Evolutionary conservation across 2,329 filamentous ascomycete genomes (phyloP).

Genomic region (Talaromyces islandicus): DNA sequence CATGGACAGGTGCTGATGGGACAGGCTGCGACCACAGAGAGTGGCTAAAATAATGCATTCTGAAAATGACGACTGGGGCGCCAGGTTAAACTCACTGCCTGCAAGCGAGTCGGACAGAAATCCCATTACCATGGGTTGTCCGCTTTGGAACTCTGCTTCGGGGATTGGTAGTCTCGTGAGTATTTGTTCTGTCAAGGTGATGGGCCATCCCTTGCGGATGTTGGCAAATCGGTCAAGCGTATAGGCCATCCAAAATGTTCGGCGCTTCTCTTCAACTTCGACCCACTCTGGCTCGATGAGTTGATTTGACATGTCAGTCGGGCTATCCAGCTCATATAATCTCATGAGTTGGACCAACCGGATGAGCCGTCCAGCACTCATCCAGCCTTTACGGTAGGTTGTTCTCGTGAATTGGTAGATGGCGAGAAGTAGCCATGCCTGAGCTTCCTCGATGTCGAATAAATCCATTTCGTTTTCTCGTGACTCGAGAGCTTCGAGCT

Average conservation of each 20-base stretch:
- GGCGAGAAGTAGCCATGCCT: conserved; percentile 75
- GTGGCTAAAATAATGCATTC: conserved; percentile 30
- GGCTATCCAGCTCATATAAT: conserved; percentile 76
- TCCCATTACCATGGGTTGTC: conserved; percentile 18
- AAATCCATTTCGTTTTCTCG: conserved; percentile 86
- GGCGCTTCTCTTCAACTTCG: conserved; percentile 80
- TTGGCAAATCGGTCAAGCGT: conserved; percentile 87
- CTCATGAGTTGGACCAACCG: conserved; percentile 88
- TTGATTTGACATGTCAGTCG: conserved; percentile 83
- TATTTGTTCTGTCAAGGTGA: conserved; percentile 57
- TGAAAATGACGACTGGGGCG: conserved; percentile 21
- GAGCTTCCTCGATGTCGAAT: conserved; percentile 78
- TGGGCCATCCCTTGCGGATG: conserved; percentile 95
- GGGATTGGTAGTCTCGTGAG: conserved; percentile 30
- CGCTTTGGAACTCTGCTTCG: conserved; percentile 31
- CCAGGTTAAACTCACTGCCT: conserved; percentile 9
- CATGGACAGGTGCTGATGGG: conserved; percentile 11
- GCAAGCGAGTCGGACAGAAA: conserved; percentile 28
- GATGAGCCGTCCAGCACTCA: conserved; percentile 78
- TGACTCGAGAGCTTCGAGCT: conserved; percentile 82
- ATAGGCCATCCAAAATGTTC: conserved; percentile 95
- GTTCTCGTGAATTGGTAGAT: conserved; percentile 95
- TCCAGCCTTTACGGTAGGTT: conserved; percentile 94
- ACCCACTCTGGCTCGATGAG: conserved; percentile 89
- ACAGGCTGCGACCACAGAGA: conserved; percentile 12